A percentile compares a stretch with the other conserved stretches of the same genome.
phyloP scores from a whole-genome alignment of 2,329 filamentous ascomycete species.

The Bipolaris cookei region DNA sequence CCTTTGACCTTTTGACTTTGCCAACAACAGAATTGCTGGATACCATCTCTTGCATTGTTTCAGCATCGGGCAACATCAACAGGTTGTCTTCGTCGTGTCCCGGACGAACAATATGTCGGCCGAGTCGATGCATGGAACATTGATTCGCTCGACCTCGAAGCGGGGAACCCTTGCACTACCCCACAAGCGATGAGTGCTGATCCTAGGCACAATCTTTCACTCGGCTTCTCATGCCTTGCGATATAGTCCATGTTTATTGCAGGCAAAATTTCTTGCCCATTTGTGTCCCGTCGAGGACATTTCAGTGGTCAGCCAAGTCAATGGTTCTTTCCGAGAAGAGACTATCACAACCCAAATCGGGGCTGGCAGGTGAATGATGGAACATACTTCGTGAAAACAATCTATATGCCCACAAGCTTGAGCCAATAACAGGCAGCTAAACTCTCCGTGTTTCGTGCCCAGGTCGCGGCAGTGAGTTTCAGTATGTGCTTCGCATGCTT shows the following conservation, averaged over 20 bases:
- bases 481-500: conserved; percentile 22
- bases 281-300: background rate
- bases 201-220: conserved; percentile 8
- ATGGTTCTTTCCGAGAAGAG: background rate
- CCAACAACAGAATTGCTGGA: background rate
- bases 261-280: background rate
- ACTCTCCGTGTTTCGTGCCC: background rate
- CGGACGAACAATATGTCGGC: background rate
- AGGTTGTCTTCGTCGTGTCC: background rate
- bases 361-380: background rate
- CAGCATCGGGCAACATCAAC: background rate
- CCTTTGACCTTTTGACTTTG: background rate
- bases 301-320: background rate
- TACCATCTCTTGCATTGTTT: background rate
- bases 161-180: conserved; percentile 24
- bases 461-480: conserved; percentile 21
- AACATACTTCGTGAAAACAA: background rate
- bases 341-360: background rate
- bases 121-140: background rate
- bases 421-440: background rate
- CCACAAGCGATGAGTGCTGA: conserved; percentile 10
- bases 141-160: conserved; percentile 2
- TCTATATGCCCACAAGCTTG: background rate
- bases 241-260: background rate
- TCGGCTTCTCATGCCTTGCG: background rate